These are phyloP conservation scores for Austropuccinia psidii DNA, from an alignment of 1,284 basidiomycete genomes.

Conservation along the genomic window DNA sequence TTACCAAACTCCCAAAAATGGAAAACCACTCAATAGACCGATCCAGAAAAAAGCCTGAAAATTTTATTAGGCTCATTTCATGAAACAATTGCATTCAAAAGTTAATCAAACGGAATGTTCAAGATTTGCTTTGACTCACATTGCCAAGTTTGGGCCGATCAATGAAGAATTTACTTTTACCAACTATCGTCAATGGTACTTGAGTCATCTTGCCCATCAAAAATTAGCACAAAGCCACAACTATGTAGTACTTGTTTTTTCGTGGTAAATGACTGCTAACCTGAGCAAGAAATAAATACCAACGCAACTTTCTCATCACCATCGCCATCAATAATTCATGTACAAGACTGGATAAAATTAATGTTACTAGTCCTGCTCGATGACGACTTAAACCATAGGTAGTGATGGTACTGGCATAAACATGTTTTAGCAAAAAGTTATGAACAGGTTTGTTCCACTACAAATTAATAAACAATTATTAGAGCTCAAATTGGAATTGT, in stretches of 20 bases:
- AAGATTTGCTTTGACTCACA: background rate
- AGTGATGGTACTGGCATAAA: constrained; percentile 78
- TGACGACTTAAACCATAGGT: constrained; percentile 65
- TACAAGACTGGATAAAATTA: constrained; percentile 73
- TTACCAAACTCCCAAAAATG: constrained; percentile 15
- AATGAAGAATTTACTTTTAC: constrained; percentile 66
- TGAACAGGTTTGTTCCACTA: constrained; percentile 77
- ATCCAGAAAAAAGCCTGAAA: constrained; percentile 24
- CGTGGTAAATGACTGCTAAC: background rate
- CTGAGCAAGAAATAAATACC: constrained; percentile 39
- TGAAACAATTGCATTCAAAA: background rate
- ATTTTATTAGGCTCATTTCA: background rate
- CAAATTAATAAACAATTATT: background rate
- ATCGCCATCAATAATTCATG: constrained; percentile 93
- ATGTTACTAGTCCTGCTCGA: constrained; percentile 81
- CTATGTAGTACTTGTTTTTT: too few relatives aligned
- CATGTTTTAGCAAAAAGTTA: constrained; percentile 84
- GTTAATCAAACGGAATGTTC: background rate
- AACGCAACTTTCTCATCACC: constrained; percentile 46
- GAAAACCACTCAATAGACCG: constrained; percentile 18
- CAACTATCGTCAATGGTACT: constrained; percentile 78
- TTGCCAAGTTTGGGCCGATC: constrained; percentile 64
- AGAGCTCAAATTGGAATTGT: background rate
- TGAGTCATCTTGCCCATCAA: constrained; percentile 65
- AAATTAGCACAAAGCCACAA: background rate